These are phyloP conservation scores for Tricholoma saponaceum DNA, from an alignment of 768 basidiomycete genomes.

Conservation along the genomic window DNA sequence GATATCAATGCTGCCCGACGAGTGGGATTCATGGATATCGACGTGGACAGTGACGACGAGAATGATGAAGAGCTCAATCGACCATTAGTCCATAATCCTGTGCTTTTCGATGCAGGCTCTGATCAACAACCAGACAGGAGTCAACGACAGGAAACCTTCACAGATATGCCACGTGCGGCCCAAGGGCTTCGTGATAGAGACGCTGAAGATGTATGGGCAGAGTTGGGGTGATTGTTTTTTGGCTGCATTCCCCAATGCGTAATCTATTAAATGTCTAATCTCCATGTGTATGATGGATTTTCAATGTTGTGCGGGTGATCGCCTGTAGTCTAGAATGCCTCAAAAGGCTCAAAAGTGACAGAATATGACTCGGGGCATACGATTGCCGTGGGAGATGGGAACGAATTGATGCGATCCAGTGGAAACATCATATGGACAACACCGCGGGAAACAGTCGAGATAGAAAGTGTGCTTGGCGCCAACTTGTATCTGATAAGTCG, in stretches of 20 bases:
- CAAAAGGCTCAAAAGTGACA: no score
- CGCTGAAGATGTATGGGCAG: conserved; percentile 69
- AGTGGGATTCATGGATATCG: conserved; percentile 70
- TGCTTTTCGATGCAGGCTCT: conserved; percentile 60
- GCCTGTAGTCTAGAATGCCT: no score
- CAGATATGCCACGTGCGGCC: conserved; percentile 59
- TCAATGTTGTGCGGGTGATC: no score
- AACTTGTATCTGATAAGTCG: no score
- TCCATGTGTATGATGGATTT: no score
- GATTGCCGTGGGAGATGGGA: no score
- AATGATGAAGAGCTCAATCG: conserved; percentile 56
- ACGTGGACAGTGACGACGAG: conserved; percentile 62
- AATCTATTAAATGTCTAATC: no score
- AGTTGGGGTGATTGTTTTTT: conserved; percentile 39
- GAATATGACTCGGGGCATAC: no score
- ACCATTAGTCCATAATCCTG: conserved; percentile 55
- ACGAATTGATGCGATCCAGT: no score
- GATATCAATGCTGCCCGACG: conserved; percentile 71
- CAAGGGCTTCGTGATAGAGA: conserved; percentile 56
- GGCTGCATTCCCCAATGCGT: neutral
- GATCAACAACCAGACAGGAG: conserved; percentile 23
- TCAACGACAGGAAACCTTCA: conserved; percentile 29
- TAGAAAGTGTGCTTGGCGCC: no score
- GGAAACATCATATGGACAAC: neutral
- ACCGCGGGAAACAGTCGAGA: neutral